Percentiles rank a stretch among this genome's conserved stretches.
Evolutionary conservation across 2,329 filamentous ascomycete genomes (phyloP).

Genomic region (Aspergillus vadensis): DNA sequence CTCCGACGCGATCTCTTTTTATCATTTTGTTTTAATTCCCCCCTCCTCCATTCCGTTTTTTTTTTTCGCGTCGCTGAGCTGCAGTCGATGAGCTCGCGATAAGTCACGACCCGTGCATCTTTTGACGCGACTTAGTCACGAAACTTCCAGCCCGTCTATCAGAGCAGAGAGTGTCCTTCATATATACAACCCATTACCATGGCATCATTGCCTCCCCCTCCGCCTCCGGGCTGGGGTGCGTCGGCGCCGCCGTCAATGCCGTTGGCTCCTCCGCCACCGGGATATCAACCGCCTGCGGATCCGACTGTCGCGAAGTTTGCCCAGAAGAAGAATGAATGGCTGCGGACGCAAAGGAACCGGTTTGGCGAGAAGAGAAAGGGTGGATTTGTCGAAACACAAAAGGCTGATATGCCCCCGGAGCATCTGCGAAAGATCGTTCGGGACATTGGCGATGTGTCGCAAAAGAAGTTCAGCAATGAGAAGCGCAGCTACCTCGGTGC

Average conservation of each 20-base stretch:
- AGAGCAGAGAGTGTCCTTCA: constrained; percentile 24
- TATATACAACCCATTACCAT: constrained; percentile 42
- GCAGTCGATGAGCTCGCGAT: constrained; percentile 21
- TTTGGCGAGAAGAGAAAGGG: constrained; percentile 97
- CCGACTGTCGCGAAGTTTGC: constrained; percentile 91
- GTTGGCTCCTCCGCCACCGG: constrained; percentile 76
- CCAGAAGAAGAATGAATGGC: constrained; percentile 99
- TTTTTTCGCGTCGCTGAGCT: background rate
- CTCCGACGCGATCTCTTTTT: constrained; percentile 7
- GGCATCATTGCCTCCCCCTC: constrained; percentile 65
- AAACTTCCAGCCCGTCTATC: constrained; percentile 25
- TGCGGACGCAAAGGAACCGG: constrained; percentile 83
- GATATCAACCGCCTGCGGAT: constrained; percentile 77
- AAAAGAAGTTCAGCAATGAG: constrained; percentile 98
- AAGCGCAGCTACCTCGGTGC: constrained; percentile 97
- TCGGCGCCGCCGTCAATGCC: constrained; percentile 55
- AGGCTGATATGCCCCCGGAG: constrained; percentile 97
- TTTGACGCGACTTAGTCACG: constrained; percentile 37
- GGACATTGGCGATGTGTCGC: constrained; percentile 98
- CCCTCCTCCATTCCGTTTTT: background rate
- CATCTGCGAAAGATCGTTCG: constrained; percentile 97
- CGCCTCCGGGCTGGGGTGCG: constrained; percentile 67
- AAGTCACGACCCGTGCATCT: constrained; percentile 28
- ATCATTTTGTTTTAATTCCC: background rate
- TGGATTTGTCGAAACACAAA: constrained; percentile 96